Percentiles rank a stretch among this genome's conserved stretches.
Evolutionary conservation across 805 yeast genomes (phyloP).

Genomic region (Candida tammaniensis): DNA sequence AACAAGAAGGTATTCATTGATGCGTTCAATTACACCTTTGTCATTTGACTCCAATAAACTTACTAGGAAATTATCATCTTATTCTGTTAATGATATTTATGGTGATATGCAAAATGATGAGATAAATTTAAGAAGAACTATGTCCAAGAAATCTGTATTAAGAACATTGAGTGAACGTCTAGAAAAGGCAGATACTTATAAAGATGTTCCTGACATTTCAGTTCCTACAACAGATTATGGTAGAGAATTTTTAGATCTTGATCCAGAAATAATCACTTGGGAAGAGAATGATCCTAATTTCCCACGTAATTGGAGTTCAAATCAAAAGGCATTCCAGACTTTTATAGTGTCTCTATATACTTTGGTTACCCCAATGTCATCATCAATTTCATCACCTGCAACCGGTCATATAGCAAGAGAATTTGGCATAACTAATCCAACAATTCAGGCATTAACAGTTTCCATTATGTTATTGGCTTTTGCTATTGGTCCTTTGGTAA

Average conservation of each 20-base stretch:
- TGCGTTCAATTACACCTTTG: conserved; percentile 7
- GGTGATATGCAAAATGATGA: conserved; percentile 35
- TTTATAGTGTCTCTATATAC: conserved; percentile 34
- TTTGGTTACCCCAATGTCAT: conserved; percentile 39
- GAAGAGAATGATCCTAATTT: conserved; percentile 28
- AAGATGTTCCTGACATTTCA: conserved; percentile 16
- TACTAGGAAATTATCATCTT: conserved; percentile 9
- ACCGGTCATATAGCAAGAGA: conserved; percentile 25
- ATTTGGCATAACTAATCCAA: conserved; percentile 23
- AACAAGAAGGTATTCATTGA: conserved; percentile 6
- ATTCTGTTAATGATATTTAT: conserved; percentile 37
- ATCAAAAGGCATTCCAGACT: conserved; percentile 20
- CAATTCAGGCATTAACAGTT: conserved; percentile 29
- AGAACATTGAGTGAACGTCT: conserved; percentile 31
- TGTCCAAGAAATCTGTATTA: conserved; percentile 44
- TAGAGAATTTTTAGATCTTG: conserved; percentile 28
- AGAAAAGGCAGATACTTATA: conserved; percentile 15
- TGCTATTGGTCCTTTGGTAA: conserved; percentile 39
- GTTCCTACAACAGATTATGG: conserved; percentile 29
- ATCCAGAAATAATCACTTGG: conserved; percentile 40
- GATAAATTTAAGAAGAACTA: conserved; percentile 40
- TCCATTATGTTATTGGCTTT: conserved; percentile 38
- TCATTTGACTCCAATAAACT: conserved; percentile 12
- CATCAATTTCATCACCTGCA: conserved; percentile 40
- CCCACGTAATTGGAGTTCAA: conserved; percentile 33